phyloP scores from a whole-genome alignment of 305 asterid genomes.

The Rubia peregrina region DNA sequence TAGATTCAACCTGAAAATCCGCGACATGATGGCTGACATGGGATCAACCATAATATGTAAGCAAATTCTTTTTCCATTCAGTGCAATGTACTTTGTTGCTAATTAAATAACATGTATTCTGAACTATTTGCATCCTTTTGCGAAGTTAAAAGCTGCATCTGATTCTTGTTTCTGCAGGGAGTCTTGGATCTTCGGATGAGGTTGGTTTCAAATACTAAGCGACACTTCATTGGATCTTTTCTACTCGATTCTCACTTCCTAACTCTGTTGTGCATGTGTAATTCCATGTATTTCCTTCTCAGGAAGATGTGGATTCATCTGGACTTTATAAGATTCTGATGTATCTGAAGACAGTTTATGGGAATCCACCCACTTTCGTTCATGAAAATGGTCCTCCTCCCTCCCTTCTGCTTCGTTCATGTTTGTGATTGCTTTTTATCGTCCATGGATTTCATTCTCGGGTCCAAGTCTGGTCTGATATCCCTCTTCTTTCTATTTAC shows the following conservation, averaged over 20 bases:
- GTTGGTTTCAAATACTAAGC: conserved; percentile 17
- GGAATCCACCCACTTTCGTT: conserved; percentile 42
- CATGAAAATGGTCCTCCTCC: conserved; percentile 52
- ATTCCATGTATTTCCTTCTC: conserved; percentile 10
- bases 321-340: conserved; percentile 36
- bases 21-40: conserved; percentile 30
- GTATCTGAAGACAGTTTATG: conserved; percentile 37
- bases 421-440: neutral
- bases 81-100: too few relatives aligned
- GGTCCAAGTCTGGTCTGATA: neutral
- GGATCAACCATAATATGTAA: conserved; percentile 21
- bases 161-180: conserved; percentile 14
- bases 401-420: neutral
- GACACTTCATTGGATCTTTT: neutral
- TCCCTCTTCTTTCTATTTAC: neutral
- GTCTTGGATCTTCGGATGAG: conserved; percentile 19
- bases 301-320: conserved; percentile 34
- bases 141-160: neutral
- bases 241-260: neutral
- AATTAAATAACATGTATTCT: neutral
- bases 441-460: neutral
- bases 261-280: neutral
- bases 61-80: conserved; percentile 12
- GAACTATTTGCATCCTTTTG: neutral
- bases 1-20: conserved; percentile 9